Percentiles rank a stretch among this genome's conserved stretches.
Evolutionary conservation across 129 eudicot species (phyloP).

Genomic region (Mikania micrantha): DNA sequence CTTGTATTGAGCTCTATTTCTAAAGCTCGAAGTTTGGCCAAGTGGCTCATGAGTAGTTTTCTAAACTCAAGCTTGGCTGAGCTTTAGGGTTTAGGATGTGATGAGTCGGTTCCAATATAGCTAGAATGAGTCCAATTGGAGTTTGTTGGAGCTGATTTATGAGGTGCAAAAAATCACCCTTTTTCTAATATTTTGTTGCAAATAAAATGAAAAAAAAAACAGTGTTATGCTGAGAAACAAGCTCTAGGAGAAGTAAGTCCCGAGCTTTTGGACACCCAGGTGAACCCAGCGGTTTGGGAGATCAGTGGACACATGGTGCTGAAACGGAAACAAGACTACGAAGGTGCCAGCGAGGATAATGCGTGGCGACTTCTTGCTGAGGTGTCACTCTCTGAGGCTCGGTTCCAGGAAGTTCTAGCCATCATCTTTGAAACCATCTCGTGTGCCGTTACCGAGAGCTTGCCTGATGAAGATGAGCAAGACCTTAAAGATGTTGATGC

Average conservation of each 20-base stretch:
- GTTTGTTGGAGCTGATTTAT: too few species aligned
- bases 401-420: conserved; percentile 75
- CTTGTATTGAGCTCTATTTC: too few species aligned
- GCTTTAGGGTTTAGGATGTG: too few species aligned
- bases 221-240: conserved; percentile 99
- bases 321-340: conserved; percentile 78
- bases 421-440: conserved; percentile 80
- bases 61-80: too few species aligned
- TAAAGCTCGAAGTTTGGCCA: too few species aligned
- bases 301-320: conserved; percentile 97
- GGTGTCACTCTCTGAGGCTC: conserved; percentile 89
- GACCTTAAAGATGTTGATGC: conserved; percentile 49
- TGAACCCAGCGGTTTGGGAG: conserved; percentile 99
- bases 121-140: too few species aligned
- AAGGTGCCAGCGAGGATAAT: conserved; percentile 81
- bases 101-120: too few species aligned
- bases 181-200: not conserved
- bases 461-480: conserved; percentile 11
- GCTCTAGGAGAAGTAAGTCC: conserved; percentile 94
- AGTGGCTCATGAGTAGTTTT: too few species aligned
- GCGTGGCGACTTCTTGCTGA: conserved; percentile 99
- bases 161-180: too few species aligned
- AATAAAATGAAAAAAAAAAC: conserved; percentile 20
- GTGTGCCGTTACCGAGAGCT: conserved; percentile 20
- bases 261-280: conserved; percentile 95